Percentiles rank a stretch among this genome's conserved stretches.
Evolutionary conservation across 176 grass and related monocot genomes (phyloP).

Genomic region (Triticum aestivum): IWGSC_CS_RefSeq_v2.1 NC_057800.1:131530129-131530628

Average conservation of each 20-base stretch:
- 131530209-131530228: constrained; percentile 54
- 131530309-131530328: constrained; percentile 65
- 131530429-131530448: too few relatives aligned
- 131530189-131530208: constrained; percentile 28
- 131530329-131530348: constrained; percentile 32
- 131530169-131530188: constrained; percentile 23
- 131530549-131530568: too few relatives aligned
- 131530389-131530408: not conserved
- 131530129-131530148: not conserved
- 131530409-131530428: too few relatives aligned
- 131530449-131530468: too few relatives aligned
- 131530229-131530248: constrained; percentile 51
- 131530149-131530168: not conserved
- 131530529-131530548: too few relatives aligned
- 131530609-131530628: too few relatives aligned
- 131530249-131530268: constrained; percentile 26
- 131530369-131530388: not conserved
- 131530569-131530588: too few relatives aligned
- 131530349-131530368: constrained; percentile 41
- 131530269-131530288: constrained; percentile 37
- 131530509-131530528: too few relatives aligned
- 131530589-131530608: too few relatives aligned
- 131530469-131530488: not conserved
- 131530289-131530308: constrained; percentile 33
- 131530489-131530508: not conserved